phyloP scores from a whole-genome alignment of 2,329 filamentous ascomycete species.

The Rhexocercosporidium sp. region DNA sequence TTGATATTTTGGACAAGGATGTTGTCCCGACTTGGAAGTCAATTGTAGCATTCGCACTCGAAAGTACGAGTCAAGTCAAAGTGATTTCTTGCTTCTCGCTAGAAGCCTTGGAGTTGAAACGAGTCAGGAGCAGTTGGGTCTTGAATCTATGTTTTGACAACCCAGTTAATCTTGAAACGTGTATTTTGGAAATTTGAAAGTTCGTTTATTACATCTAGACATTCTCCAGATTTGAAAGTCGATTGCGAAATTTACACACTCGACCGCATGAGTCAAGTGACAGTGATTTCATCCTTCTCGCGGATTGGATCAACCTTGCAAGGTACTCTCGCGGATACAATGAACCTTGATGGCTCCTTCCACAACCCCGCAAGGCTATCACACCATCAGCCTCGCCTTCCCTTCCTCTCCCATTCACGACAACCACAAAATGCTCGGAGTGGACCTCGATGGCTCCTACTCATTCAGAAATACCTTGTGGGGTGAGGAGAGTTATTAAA shows the following conservation, averaged over 20 bases:
- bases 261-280: not conserved
- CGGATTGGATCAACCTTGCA: not conserved
- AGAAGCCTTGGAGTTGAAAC: too few species aligned
- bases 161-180: too few species aligned
- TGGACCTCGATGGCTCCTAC: conserved; percentile 12
- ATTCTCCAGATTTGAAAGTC: not conserved
- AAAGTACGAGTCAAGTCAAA: too few species aligned
- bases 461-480: conserved; percentile 13
- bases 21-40: too few species aligned
- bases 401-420: conserved; percentile 13
- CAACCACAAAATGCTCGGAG: conserved; percentile 3
- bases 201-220: too few species aligned
- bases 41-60: too few species aligned
- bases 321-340: not conserved
- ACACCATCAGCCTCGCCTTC: conserved; percentile 21
- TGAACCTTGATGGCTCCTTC: conserved; percentile 21
- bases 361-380: conserved; percentile 1
- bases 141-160: too few species aligned
- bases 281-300: not conserved
- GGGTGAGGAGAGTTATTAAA: not conserved
- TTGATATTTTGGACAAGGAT: too few species aligned
- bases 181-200: too few species aligned
- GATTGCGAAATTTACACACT: not conserved
- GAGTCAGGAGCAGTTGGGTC: too few species aligned
- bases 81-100: too few species aligned